Evolutionary conservation across 208 protist species (phyloP), one percentile per base, ranked within the genome.

Genomic region (Crithidia bombi): DNA sequence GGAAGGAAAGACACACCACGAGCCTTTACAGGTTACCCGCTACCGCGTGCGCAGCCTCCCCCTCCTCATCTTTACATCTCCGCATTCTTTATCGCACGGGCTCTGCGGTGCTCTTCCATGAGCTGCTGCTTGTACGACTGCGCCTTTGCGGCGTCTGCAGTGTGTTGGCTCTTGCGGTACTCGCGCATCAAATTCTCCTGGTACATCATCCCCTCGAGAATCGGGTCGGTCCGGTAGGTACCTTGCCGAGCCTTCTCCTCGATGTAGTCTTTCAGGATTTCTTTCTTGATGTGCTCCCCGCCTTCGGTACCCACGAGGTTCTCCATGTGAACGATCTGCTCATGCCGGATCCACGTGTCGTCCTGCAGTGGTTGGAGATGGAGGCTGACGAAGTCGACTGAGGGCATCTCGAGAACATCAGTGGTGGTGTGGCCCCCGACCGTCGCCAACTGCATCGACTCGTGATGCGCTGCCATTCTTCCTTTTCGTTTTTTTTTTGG

Each of bases 271-370:
- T 81, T 71, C 39, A 96, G 76, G 9, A 96, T 86, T 49, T 96
- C 88, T 39, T 83, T 50, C 79, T 94, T 94, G n/a, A 86, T 80
- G 10, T 66, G 43, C 58, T 91, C 80, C 25, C 81, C 81, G 17
- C 52, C 76, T 41, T 83, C 75, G 0, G 77, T 88, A 5, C 92
- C 86, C 17, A 82, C 67, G 14, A 93, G 64, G 52, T 93, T 75
- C 10, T 85, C 86, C 50, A 96, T 75, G 23, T 87, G 74, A 14
- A 94, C 86, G 49, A 94, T 75, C 33, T 92, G 81, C 17, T 82
- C 82, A 1, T 83, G 68, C 0, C 90, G 86, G 39, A 96, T 88
- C 90, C 90, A 96, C 10, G 79, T 88, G 73, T 96, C 90, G 69
- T 96, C 90, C 64, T 92, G 76, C 4, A 96, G 74, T n/a, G 86